Conservation (phyloP, 129 eudicot genomes). For the Smallanthus sonchifolius region DNA sequence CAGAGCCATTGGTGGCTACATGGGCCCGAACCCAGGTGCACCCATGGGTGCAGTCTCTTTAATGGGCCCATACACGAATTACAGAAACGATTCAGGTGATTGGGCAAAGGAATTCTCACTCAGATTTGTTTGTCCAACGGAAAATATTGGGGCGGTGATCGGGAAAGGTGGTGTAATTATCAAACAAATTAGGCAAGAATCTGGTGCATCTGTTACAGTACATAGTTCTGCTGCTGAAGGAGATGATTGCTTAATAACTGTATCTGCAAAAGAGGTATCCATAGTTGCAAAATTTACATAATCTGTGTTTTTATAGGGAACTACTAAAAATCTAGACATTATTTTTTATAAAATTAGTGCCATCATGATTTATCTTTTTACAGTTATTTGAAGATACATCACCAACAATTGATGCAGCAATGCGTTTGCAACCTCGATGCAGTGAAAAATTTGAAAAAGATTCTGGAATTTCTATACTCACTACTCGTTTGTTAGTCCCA, state of each 20-base stretch:
- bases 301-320: neutral
- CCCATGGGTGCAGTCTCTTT: slow-evolving; percentile 31
- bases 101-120: slow-evolving; percentile 65
- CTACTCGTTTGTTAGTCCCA: slow-evolving; percentile 76
- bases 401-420: slow-evolving; percentile 71
- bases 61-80: slow-evolving; percentile 53
- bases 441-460: slow-evolving; percentile 72
- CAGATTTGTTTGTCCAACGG: slow-evolving; percentile 76
- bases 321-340: neutral
- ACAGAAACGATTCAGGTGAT: slow-evolving; percentile 28
- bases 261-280: slow-evolving; percentile 67
- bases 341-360: neutral
- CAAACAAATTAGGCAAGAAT: slow-evolving; percentile 86
- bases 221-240: slow-evolving; percentile 74
- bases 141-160: slow-evolving; percentile 73
- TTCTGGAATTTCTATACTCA: slow-evolving; percentile 45
- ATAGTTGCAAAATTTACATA: neutral
- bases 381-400: slow-evolving; percentile 58
- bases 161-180: slow-evolving; percentile 89
- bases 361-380: neutral
- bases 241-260: slow-evolving; percentile 79
- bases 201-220: slow-evolving; percentile 74
- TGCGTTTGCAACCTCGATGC: slow-evolving; percentile 85
- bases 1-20: slow-evolving; percentile 51
- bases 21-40: slow-evolving; percentile 37